Evolutionary conservation across 768 basidiomycete species (phyloP), one percentile per base, ranked within the genome.

Genomic region (Suillus paluster): DNA sequence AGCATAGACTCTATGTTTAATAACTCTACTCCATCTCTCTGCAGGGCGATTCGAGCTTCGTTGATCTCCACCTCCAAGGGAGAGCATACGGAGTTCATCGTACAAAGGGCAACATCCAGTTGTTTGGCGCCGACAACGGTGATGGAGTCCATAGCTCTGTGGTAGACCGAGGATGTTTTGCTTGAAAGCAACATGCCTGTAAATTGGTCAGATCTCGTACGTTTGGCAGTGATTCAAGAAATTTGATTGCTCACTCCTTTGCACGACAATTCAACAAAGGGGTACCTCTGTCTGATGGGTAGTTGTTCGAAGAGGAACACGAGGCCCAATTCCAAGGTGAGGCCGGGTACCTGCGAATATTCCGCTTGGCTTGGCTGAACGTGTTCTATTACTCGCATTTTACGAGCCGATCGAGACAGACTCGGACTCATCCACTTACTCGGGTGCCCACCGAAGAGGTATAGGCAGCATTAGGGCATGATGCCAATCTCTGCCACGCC

Each of bases 351-450:
- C 10, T 50, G 19, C 30, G 11, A 33, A 50, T 50, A n/a, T 19
- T 6, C 27, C 11, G 49, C 48, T 38, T 23, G 21, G 34, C 53
- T 54, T 38, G 36, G 36, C 49, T 12, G n/a, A 55, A 39, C 38
- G 39, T 55, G 38, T 55, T 55, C 39, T 39, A 39, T 55, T 55
- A 44, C 42, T 44, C 42, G n/a, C 42, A 44, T 44, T 44, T 44
- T 42, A 38, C 53, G 10, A 54, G 17, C 5, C 23, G 54, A 25
- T 21, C 23, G 23, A 55, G 36, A 38, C 17, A 7, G 17, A 54
- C 53, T 25, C 21, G 53, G 38, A 39, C 23, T 25, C 23, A 15
- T 25, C 19, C 17, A 25, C 54, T 14, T 25, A 38, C 36, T 55
- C 54, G 54, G 54, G 38, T 55, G 23, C 38, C 30, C 19, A 50